Conservation (phyloP, 129 eudicot species). For the Smallanthus sonchifolius region DNA sequence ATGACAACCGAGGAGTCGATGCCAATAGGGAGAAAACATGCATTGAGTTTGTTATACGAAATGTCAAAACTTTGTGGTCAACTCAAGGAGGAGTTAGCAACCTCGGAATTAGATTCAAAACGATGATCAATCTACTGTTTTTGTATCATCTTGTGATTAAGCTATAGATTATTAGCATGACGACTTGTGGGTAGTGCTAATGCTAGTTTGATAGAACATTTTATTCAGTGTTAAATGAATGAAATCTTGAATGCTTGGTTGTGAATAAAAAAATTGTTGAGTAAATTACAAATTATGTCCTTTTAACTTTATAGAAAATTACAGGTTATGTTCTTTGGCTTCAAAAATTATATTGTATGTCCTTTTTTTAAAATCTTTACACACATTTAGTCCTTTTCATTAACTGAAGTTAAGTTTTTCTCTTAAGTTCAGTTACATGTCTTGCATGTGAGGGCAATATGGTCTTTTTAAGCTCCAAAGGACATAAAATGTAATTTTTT, state of each 20-base stretch:
- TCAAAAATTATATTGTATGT: too few relatives aligned
- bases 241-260: background rate
- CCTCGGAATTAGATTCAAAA: conserved; percentile 2
- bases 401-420: too few relatives aligned
- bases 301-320: too few relatives aligned
- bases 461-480: too few relatives aligned
- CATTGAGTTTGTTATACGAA: conserved; percentile 34
- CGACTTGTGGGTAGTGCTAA: background rate
- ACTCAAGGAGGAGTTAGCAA: conserved; percentile 45
- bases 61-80: conserved; percentile 59
- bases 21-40: conserved; percentile 33
- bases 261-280: background rate
- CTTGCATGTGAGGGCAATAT: too few relatives aligned
- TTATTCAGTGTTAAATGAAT: background rate
- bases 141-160: conserved; percentile 4
- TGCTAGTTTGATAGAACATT: background rate
- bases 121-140: background rate
- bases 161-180: background rate
- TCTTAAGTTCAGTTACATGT: too few relatives aligned
- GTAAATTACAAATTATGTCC: too few relatives aligned
- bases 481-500: too few relatives aligned
- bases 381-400: too few relatives aligned
- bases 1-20: conserved; percentile 3
- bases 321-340: too few relatives aligned
- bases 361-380: too few relatives aligned